Evolutionary conservation across 768 basidiomycete genomes (phyloP), one percentile per base, ranked within the genome.

Genomic region (Chlorophyllum brunneum): DNA sequence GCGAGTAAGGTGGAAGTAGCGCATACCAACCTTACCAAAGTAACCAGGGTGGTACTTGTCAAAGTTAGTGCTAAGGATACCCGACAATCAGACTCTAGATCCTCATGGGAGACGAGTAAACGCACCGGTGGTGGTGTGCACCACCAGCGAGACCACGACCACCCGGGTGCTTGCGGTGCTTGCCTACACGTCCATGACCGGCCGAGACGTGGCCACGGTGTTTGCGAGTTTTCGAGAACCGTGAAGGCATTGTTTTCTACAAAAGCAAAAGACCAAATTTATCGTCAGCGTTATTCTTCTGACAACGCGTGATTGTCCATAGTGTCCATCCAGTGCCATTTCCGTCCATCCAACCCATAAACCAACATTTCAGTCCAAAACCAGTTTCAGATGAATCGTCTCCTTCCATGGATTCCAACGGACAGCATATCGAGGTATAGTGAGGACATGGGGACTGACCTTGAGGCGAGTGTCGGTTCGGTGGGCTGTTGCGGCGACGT

Each of bases 61-160:
- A 67, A 95, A 91, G 79, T 98, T 97, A 67, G 88, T 95, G 56
- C 94, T 92, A 57, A 16, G 18, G 13, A 51, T 36, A 52, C 10
- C 40, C n/a, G 11, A 20, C 30, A 30, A 54, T 22, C 38, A 24
- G 5, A 18, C 56, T 47, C 38, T 38, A 57, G 16, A 53, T 30
- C 5, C 15, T 13, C 11, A 36, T 18, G 4, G 20, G 18, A 49
- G 23, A 5, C 42, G 29, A 51, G 20, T n/a, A 41, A 40, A 78
- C 88, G 64, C 67, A 92, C 90, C 90, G 79, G 86, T 99, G 97
- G 81, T 99, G 97, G 78, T 98, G 95, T 76, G 85, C 80, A 84
- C 97, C 97, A 92, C 97, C 97, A 78, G 93, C 92, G 68, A 98
- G 90, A 97, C 97, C 97, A 75, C 97, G 92, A 91, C 97, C 97